Conservation (phyloP, 768 basidiomycete genomes). For the Lactarius akahatsu region DNA sequence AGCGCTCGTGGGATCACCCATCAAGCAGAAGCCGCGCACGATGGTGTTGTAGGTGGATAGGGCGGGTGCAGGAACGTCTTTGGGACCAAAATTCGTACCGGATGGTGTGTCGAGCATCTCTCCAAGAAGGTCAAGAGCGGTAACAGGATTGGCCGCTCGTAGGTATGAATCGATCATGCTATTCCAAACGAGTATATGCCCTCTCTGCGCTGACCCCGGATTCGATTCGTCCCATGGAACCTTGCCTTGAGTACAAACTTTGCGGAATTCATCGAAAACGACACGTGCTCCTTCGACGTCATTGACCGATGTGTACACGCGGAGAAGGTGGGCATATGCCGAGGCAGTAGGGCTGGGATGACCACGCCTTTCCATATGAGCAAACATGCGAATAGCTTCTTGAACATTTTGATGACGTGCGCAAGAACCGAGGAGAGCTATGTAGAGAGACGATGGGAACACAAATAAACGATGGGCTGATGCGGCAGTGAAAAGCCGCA, state of each 20-base stretch:
- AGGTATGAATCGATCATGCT: conserved; percentile 77
- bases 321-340: conserved; percentile 56
- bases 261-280: conserved; percentile 60
- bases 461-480: conserved; percentile 39
- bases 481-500: conserved; percentile 69
- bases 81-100: conserved; percentile 36
- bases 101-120: conserved; percentile 59
- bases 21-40: conserved; percentile 62
- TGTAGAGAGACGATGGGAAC: conserved; percentile 46
- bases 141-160: conserved; percentile 56
- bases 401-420: conserved; percentile 56
- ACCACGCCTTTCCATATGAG: conserved; percentile 52
- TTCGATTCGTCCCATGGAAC: conserved; percentile 37
- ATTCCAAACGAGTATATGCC: conserved; percentile 61
- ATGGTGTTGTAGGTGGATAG: conserved; percentile 63
- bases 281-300: conserved; percentile 53
- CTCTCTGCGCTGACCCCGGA: conserved; percentile 28
- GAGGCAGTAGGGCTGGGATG: conserved; percentile 37
- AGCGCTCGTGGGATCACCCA: conserved; percentile 62
- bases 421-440: conserved; percentile 59
- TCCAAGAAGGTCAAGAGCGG: conserved; percentile 64
- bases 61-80: conserved; percentile 55
- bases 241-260: conserved; percentile 41
- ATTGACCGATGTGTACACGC: conserved; percentile 52
- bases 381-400: conserved; percentile 63